These are phyloP conservation scores for Lactifluus subvellereus DNA, from an alignment of 768 basidiomycete genomes.

Conservation along the genomic window DNA sequence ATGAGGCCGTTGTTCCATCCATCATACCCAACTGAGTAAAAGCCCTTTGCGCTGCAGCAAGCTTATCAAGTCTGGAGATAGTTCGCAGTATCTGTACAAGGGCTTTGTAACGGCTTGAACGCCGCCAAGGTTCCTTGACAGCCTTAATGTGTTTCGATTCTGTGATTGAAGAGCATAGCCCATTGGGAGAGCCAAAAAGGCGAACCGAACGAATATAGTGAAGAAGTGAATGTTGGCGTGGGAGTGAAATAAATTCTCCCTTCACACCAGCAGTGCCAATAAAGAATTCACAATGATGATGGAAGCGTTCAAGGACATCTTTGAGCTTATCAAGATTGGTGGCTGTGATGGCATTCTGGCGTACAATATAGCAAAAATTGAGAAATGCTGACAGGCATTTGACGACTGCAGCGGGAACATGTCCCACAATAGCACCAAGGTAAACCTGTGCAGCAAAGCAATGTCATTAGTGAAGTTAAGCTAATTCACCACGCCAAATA, in stretches of 20 bases:
- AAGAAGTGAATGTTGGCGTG: too few relatives aligned
- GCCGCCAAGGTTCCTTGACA: constrained; percentile 26
- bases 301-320: neutral
- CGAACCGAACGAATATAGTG: too few relatives aligned
- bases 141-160: too few relatives aligned
- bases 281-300: constrained; percentile 7
- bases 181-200: too few relatives aligned
- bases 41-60: neutral
- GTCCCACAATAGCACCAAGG: constrained; percentile 30
- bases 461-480: too few relatives aligned
- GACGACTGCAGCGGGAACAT: constrained; percentile 31
- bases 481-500: too few relatives aligned
- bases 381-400: constrained; percentile 15
- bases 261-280: too few relatives aligned
- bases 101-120: constrained; percentile 22
- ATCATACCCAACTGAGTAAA: constrained; percentile 6
- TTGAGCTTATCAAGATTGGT: neutral
- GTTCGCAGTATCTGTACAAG: too few relatives aligned
- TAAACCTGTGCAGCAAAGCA: constrained; percentile 24
- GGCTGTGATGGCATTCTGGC: neutral
- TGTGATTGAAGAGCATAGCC: too few relatives aligned
- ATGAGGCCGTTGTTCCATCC: neutral
- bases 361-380: constrained; percentile 24
- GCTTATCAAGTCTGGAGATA: constrained; percentile 12
- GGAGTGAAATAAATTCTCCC: too few relatives aligned